These are phyloP conservation scores for Globisporangium irregulare DNA, from an alignment of 352 stramenopile species.

Conservation along the genomic window DNA sequence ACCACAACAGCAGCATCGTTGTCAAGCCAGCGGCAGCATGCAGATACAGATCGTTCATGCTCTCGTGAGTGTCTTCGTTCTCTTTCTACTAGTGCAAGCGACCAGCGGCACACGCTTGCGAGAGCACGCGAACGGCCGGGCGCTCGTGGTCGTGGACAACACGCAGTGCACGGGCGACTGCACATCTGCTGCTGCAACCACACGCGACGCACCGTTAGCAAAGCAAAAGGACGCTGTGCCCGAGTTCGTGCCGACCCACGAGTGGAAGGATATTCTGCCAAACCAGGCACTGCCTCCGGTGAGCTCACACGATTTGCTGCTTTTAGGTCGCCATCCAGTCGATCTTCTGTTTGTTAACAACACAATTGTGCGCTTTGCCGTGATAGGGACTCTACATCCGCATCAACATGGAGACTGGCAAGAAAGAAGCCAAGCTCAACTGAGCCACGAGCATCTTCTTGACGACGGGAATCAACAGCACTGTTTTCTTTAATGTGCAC, in stretches of 20 bases:
- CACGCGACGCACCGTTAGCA: background rate
- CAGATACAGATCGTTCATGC: conserved; percentile 19
- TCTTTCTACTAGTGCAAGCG: conserved; percentile 8
- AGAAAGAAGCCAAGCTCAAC: conserved; percentile 60
- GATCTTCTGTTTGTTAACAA: background rate
- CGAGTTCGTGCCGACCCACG: conserved; percentile 60
- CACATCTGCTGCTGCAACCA: conserved; percentile 1
- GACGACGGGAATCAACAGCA: background rate
- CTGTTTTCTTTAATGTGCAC: background rate
- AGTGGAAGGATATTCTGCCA: conserved; percentile 56
- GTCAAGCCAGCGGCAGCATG: conserved; percentile 7
- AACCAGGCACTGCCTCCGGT: conserved; percentile 51
- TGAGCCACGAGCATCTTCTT: conserved; percentile 8
- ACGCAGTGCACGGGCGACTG: conserved; percentile 12
- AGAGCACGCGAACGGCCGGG: background rate
- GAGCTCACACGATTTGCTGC: background rate
- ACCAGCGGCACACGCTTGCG: background rate
- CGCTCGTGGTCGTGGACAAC: conserved; percentile 14
- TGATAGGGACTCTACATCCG: conserved; percentile 52
- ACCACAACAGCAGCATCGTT: too few species aligned
- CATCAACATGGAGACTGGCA: conserved; percentile 52
- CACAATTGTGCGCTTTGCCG: background rate
- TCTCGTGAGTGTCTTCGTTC: conserved; percentile 15
- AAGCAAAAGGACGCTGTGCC: conserved; percentile 18
- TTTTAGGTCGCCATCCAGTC: background rate